These are phyloP conservation scores for Cystobasidium pallidum DNA, from an alignment of 1,284 basidiomycete genomes.

Conservation along the genomic window DNA sequence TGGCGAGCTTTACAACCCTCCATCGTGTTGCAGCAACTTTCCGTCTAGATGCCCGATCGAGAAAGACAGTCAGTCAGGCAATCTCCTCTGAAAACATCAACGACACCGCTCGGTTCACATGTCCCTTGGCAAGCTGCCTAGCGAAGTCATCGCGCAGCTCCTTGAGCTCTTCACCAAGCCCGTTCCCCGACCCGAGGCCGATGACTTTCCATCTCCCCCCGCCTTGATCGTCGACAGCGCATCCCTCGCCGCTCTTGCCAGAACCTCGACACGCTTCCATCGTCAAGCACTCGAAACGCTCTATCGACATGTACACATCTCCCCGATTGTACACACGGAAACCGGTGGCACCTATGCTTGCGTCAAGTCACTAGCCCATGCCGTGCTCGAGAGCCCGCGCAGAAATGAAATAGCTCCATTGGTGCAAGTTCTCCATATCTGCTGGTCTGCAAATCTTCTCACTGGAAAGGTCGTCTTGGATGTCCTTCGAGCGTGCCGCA, in stretches of 20 bases:
- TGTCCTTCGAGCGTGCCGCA: neutral
- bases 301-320: constrained; percentile 16
- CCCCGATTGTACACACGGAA: neutral
- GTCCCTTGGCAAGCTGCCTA: constrained; percentile 1
- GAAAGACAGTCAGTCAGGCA: neutral
- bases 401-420: neutral
- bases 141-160: constrained; percentile 20
- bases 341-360: neutral
- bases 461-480: neutral
- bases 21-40: neutral
- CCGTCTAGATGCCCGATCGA: neutral
- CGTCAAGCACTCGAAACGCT: neutral
- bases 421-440: constrained; percentile 9
- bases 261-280: neutral
- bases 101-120: neutral
- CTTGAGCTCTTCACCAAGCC: constrained; percentile 16
- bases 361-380: constrained; percentile 9
- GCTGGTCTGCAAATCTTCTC: constrained; percentile 18
- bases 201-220: neutral
- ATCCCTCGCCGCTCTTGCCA: neutral
- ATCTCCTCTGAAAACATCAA: neutral
- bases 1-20: too few relatives aligned
- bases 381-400: neutral
- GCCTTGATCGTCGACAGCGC: neutral
- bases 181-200: neutral